These are phyloP conservation scores for Suillus americanus DNA, from an alignment of 768 basidiomycete genomes.

Conservation along the genomic window DNA sequence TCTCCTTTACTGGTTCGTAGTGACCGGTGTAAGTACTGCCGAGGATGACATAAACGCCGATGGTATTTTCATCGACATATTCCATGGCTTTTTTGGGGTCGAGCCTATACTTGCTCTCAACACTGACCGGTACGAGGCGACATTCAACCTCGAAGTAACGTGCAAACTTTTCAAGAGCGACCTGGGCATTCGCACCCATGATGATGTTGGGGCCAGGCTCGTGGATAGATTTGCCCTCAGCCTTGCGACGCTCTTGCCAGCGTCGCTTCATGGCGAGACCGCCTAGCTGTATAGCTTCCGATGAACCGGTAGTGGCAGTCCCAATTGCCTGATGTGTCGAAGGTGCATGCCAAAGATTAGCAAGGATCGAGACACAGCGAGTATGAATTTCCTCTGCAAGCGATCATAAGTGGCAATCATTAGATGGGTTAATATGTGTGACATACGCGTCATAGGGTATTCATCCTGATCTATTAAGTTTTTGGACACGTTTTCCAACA, in stretches of 20 bases:
- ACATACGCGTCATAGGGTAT: conserved; percentile 56
- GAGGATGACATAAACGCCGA: conserved; percentile 64
- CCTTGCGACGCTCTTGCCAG: conserved; percentile 70
- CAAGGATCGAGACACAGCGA: conserved; percentile 54
- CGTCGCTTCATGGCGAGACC: conserved; percentile 70
- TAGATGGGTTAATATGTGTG: background rate
- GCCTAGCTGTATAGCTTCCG: conserved; percentile 72
- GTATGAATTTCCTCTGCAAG: conserved; percentile 41
- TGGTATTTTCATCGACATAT: conserved; percentile 69
- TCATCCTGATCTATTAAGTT: conserved; percentile 73
- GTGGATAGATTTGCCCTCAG: conserved; percentile 61
- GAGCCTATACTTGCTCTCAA: conserved; percentile 76
- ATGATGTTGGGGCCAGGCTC: conserved; percentile 66
- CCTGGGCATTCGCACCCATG: conserved; percentile 70
- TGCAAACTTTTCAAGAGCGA: conserved; percentile 71
- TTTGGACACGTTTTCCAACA: conserved; percentile 64
- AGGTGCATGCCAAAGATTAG: conserved; percentile 69
- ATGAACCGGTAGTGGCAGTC: conserved; percentile 69
- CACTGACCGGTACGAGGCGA: conserved; percentile 61
- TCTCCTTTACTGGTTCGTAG: conserved; percentile 82
- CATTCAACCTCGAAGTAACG: conserved; percentile 67
- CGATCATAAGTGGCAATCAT: background rate
- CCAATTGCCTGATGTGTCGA: conserved; percentile 55
- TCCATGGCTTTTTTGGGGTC: conserved; percentile 66
- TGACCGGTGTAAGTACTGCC: conserved; percentile 59